These are phyloP conservation scores for Pontederia paniculata DNA, from an alignment of 176 grass and related monocot species.

Conservation along the genomic window DNA sequence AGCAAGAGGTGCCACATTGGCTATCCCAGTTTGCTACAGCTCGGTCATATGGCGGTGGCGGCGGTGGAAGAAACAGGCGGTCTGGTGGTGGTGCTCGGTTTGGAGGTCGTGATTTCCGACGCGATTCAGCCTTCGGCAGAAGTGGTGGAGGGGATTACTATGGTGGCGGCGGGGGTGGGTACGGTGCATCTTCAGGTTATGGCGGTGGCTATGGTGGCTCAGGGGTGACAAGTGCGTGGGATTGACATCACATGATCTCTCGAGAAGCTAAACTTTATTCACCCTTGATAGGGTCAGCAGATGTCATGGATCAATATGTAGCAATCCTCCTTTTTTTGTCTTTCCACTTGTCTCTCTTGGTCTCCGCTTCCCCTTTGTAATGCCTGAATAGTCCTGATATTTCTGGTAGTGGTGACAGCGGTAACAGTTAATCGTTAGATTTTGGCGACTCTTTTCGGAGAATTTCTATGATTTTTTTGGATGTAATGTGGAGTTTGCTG, in stretches of 20 bases:
- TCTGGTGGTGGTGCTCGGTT: background rate
- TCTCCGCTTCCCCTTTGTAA: too few species aligned
- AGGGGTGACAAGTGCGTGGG: constrained; percentile 1
- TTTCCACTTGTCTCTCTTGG: too few species aligned
- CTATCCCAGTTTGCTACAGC: background rate
- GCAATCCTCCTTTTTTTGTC: too few species aligned
- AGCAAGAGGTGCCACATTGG: background rate
- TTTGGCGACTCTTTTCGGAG: too few species aligned
- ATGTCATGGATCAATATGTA: too few species aligned
- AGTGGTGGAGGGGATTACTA: background rate
- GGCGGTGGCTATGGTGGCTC: background rate
- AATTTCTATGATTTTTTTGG: too few species aligned
- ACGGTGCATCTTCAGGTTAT: background rate
- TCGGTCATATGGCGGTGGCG: background rate
- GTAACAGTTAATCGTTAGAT: too few species aligned
- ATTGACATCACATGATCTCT: background rate
- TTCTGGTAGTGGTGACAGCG: too few species aligned
- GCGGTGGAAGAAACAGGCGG: background rate
- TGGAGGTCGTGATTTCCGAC: background rate
- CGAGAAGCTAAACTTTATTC: too few species aligned
- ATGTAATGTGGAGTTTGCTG: too few species aligned
- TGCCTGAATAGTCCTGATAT: too few species aligned
- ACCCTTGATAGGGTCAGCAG: too few species aligned
- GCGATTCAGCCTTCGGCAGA: background rate
- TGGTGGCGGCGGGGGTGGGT: background rate